phyloP scores from a whole-genome alignment of 495 filamentous ascomycete genomes.

The Lophiostoma macrostomum region DNA sequence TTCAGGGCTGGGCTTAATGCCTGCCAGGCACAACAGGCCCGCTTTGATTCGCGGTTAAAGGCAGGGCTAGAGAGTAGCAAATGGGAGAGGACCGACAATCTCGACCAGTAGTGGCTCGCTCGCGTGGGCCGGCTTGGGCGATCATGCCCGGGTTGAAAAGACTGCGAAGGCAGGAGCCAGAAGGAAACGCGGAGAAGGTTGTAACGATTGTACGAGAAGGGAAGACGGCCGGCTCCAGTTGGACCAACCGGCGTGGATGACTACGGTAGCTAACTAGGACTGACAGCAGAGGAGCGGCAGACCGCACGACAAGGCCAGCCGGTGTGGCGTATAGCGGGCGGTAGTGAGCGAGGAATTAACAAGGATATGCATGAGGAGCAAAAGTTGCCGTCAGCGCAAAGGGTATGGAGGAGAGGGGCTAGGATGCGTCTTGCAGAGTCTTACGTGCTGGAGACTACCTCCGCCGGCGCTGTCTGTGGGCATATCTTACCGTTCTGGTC shows the following conservation, averaged over 20 bases:
- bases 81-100: conserved; percentile 27
- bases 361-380: conserved; percentile 28
- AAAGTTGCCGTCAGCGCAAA: conserved; percentile 25
- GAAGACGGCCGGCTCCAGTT: conserved; percentile 19
- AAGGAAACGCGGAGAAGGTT: conserved; percentile 20
- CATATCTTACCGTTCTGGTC: conserved; percentile 18
- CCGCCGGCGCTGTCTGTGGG: conserved; percentile 1
- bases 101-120: conserved; percentile 25
- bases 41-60: conserved; percentile 32
- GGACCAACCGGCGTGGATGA: conserved; percentile 21
- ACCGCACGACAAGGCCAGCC: conserved; percentile 21
- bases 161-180: conserved; percentile 7
- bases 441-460: conserved; percentile 15
- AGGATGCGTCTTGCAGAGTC: conserved; percentile 13
- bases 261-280: conserved; percentile 12
- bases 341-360: conserved; percentile 14
- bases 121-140: conserved; percentile 27
- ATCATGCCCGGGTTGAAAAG: conserved; percentile 21
- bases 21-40: conserved; percentile 25
- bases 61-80: no score
- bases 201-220: conserved; percentile 31
- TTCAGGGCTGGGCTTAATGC: conserved; percentile 30
- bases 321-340: conserved; percentile 27
- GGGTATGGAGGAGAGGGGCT: background rate
- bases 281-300: conserved; percentile 26